phyloP scores from a whole-genome alignment of 176 grass and related monocot genomes.

The Coix lacrymajobi region DNA sequence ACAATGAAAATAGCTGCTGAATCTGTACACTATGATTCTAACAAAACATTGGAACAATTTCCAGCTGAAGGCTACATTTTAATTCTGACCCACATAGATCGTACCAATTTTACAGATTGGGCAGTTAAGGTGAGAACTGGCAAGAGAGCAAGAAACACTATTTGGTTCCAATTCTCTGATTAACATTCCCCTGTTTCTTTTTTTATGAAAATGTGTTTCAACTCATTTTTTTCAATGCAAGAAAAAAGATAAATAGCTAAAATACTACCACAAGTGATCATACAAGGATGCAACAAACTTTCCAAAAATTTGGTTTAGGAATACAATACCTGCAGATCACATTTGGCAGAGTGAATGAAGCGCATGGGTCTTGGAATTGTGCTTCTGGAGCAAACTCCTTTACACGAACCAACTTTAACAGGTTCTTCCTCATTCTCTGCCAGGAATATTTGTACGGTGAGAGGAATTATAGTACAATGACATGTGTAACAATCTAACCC shows the following conservation, averaged over 20 bases:
- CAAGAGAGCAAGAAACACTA: neutral
- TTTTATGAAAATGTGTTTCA: neutral
- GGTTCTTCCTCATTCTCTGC: constrained; percentile 97
- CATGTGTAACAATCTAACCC: neutral
- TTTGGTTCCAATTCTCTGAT: neutral
- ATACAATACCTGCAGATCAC: constrained; percentile 87
- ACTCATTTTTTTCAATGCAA: neutral
- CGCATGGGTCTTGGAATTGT: constrained; percentile 69
- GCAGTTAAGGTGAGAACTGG: neutral
- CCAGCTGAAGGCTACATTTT: neutral
- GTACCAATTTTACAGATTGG: neutral
- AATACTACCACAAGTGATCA: neutral
- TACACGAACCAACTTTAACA: constrained; percentile 81
- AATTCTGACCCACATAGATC: neutral
- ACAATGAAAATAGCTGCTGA: neutral
- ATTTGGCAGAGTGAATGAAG: constrained; percentile 82
- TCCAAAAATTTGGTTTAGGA: neutral
- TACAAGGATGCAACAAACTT: neutral
- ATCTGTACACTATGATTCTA: neutral
- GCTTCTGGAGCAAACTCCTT: constrained; percentile 93
- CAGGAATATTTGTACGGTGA: constrained; percentile 25
- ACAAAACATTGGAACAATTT: neutral
- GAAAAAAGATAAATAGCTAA: constrained; percentile 6
- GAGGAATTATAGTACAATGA: neutral
- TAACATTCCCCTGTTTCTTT: neutral